Base-by-base conservation (phyloP, 331 rosid species). In the Quercus phellos region DNA sequence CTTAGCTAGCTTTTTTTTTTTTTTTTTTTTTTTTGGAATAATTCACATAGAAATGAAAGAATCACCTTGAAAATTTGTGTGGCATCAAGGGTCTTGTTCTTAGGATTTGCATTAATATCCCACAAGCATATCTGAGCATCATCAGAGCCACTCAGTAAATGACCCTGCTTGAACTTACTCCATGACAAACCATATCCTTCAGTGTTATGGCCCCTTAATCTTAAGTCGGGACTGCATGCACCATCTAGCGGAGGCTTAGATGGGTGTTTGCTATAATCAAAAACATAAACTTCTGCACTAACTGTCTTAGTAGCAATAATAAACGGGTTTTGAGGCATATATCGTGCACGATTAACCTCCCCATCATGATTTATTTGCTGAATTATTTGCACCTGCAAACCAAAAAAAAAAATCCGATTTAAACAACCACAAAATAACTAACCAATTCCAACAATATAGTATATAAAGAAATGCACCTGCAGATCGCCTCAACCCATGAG, bases 61-160 rank as follows among this genome's bases (percentile, higher is more conserved):
- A 69, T 22, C 24, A 91, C 99, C 99, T 95, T 95, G 76, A 91
- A 95, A 70, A 93, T 95, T 55, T 93, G 95, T 83, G 75, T 84
- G 21, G 98, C 97, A 21, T 95, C 99, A 1, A 95, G 88, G 55
- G 92, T 76, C 74, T 85, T 88, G 85, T 93, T 91, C 76, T 95
- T 93, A 13, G 98, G 90, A 68, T 87, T 86, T 0, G 85, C 90
- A 80, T 93, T 95, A 64, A 93, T 90, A 84, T 95, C 99, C 99
- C 99, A 95, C 80, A 95, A 79, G 80, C 99, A 95, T 82, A 95
- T 95, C 80, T 95, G 99, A 60, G 99, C 98, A 90, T 95, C 99
- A 80, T 95, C 99, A 74, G 99, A 95, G 61, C 99, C 99, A 77
- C 99, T 95, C 70, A 95, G 87, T 73, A 95, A 84, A 87, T 91